Conservation (phyloP, 2,329 filamentous ascomycete genomes). For the Penicillium sp. region DNA sequence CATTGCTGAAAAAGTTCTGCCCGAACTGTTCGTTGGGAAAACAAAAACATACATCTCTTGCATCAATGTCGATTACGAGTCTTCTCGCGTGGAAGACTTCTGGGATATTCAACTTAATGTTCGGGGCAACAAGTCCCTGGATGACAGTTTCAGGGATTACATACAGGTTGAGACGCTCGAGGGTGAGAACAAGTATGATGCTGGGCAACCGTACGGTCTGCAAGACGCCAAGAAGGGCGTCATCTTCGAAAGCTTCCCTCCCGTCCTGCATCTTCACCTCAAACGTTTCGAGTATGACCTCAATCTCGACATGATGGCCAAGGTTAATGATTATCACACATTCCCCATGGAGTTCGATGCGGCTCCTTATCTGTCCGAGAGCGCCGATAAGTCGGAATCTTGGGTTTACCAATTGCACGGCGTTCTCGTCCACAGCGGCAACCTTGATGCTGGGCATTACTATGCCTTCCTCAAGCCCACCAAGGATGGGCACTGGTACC, state of each 20-base stretch:
- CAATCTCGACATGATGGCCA: conserved; percentile 95
- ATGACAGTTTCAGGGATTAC: conserved; percentile 94
- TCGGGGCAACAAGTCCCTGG: conserved; percentile 83
- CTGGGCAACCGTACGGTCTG: conserved; percentile 80
- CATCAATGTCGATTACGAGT: conserved; percentile 97
- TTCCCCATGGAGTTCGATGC: conserved; percentile 56
- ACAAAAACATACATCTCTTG: conserved; percentile 98
- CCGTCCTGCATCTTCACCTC: conserved; percentile 88
- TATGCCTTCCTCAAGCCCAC: conserved; percentile 94
- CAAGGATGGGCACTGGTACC: conserved; percentile 93
- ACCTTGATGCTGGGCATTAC: conserved; percentile 95
- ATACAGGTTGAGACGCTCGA: conserved; percentile 95
- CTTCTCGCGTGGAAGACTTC: conserved; percentile 91
- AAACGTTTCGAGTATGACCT: conserved; percentile 99
- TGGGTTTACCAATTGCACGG: conserved; percentile 93
- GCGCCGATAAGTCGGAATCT: conserved; percentile 80
- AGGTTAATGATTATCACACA: conserved; percentile 61
- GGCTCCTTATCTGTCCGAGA: conserved; percentile 77
- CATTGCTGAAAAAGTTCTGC: conserved; percentile 79
- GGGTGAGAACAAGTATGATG: conserved; percentile 97
- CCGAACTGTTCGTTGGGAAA: conserved; percentile 92
- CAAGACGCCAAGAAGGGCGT: conserved; percentile 98
- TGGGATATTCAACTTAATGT: conserved; percentile 99
- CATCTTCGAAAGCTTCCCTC: conserved; percentile 92
- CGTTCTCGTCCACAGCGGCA: conserved; percentile 92